phyloP scores from a whole-genome alignment of 805 yeast genomes.

The Wickerhamomyces canadensis region DNA sequence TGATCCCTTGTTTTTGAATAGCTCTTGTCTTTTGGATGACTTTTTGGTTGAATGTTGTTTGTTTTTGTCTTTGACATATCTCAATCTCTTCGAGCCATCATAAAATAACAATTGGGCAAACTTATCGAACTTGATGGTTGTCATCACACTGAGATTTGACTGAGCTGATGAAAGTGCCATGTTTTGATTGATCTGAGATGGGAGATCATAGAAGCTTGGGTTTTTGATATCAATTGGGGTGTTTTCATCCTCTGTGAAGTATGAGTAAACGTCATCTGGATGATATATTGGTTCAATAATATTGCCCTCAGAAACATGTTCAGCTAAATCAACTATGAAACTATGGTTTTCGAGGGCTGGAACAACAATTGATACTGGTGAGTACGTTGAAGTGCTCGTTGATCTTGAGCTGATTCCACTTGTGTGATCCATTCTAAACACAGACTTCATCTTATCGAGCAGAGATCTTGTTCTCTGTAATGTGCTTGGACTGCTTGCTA shows the following conservation, averaged over 20 bases:
- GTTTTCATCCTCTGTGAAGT: constrained; percentile 7
- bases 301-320: constrained; percentile 10
- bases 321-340: constrained; percentile 7
- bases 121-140: constrained; percentile 23
- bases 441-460: constrained; percentile 9
- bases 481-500: not conserved
- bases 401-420: constrained; percentile 1
- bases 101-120: constrained; percentile 24
- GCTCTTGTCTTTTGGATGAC: not conserved
- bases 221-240: constrained; percentile 9
- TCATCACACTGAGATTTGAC: not conserved
- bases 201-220: constrained; percentile 2
- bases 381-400: constrained; percentile 8
- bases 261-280: constrained; percentile 4
- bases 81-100: constrained; percentile 19
- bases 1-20: constrained; percentile 3
- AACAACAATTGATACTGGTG: constrained; percentile 12
- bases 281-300: constrained; percentile 9
- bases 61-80: constrained; percentile 3
- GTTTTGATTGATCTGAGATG: not conserved
- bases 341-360: constrained; percentile 12
- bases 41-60: constrained; percentile 2
- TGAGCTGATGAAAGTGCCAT: not conserved
- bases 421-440: constrained; percentile 1
- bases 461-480: constrained; percentile 8